These are phyloP conservation scores for Hamigera avellanea DNA, from an alignment of 495 filamentous ascomycete species.

Conservation along the genomic window DNA sequence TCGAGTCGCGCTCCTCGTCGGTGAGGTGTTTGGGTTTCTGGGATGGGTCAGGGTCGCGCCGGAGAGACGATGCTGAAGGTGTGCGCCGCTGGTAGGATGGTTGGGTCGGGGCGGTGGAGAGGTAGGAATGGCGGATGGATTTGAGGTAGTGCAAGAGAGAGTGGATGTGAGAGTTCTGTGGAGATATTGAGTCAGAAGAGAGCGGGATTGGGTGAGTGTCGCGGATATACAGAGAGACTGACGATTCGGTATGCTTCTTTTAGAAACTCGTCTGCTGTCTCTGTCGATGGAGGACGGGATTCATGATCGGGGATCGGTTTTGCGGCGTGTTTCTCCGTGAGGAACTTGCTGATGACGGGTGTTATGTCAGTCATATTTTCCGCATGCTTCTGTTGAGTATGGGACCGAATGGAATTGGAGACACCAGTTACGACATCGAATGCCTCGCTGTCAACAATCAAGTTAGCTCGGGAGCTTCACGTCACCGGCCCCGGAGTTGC, in stretches of 20 bases:
- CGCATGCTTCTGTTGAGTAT: no score
- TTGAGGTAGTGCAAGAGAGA: conserved; percentile 67
- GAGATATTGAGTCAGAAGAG: not conserved
- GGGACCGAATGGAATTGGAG: no score
- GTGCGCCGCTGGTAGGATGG: conserved; percentile 17
- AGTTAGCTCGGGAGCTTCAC: no score
- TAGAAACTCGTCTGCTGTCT: conserved; percentile 72
- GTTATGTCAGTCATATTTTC: conserved; percentile 48
- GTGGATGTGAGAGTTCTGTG: conserved; percentile 72
- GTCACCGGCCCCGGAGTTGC: no score
- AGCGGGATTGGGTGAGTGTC: conserved; percentile 2
- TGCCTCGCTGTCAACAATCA: no score
- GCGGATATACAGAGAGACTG: conserved; percentile 16
- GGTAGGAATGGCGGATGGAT: conserved; percentile 79
- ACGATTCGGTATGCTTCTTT: conserved; percentile 95
- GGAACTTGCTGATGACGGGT: conserved; percentile 41
- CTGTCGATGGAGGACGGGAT: conserved; percentile 18
- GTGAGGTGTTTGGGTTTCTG: conserved; percentile 39
- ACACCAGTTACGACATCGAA: no score
- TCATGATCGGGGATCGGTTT: no score
- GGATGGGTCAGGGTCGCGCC: conserved; percentile 17
- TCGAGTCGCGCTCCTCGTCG: conserved; percentile 60
- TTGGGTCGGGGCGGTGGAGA: conserved; percentile 55
- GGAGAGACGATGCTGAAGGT: conserved; percentile 35
- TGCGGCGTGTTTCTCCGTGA: conserved; percentile 33